A percentile compares a stretch with the other conserved stretches of the same genome.
Conservation (phyloP, 2,329 filamentous ascomycete genomes). For the Pyricularia pennisetigena region DNA sequence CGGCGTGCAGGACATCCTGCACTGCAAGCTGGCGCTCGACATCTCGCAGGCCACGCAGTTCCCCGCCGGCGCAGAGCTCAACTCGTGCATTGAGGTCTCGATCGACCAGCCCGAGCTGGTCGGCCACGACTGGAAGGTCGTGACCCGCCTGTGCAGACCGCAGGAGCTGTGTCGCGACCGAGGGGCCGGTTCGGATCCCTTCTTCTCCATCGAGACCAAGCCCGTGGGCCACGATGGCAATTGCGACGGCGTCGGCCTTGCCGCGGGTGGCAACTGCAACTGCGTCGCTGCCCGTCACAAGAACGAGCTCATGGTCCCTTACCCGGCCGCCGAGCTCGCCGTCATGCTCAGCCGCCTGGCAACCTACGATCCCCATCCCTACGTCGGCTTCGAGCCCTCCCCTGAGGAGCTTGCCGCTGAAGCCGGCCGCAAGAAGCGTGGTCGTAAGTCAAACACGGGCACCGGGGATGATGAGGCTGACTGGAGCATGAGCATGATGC, state of each 20-base stretch:
- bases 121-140: conserved; percentile 49
- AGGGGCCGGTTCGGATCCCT: conserved; percentile 18
- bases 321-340: conserved; percentile 49
- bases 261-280: conserved; percentile 29
- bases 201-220: conserved; percentile 33
- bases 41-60: conserved; percentile 47
- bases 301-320: conserved; percentile 43
- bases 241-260: conserved; percentile 29
- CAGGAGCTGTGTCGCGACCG: conserved; percentile 32
- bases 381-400: background rate
- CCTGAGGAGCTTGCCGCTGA: conserved; percentile 2
- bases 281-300: conserved; percentile 33
- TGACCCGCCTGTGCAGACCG: conserved; percentile 48
- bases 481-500: too few species aligned
- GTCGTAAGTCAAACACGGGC: conserved; percentile 1
- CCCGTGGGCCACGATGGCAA: conserved; percentile 36
- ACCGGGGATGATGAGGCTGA: background rate
- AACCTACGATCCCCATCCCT: conserved; percentile 33
- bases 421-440: conserved; percentile 3
- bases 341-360: conserved; percentile 47
- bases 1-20: conserved; percentile 45
- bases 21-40: conserved; percentile 52
- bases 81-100: conserved; percentile 48
- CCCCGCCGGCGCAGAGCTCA: conserved; percentile 47
- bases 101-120: conserved; percentile 43